These are phyloP conservation scores for Saccharomyces hybrid DNA, from an alignment of 1,139 yeast species.

Conservation along the genomic window DNA sequence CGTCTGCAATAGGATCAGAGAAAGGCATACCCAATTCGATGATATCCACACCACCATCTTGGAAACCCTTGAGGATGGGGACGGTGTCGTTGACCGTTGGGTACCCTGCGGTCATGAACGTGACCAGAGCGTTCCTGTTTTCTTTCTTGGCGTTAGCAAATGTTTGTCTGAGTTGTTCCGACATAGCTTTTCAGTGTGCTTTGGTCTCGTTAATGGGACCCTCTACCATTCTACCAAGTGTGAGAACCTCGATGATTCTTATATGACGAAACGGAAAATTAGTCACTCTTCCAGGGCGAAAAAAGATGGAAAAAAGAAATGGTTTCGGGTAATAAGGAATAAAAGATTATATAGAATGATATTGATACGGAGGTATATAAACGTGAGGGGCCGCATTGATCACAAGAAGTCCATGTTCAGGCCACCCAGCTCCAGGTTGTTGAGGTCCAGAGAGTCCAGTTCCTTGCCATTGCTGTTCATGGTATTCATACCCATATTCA, in stretches of 20 bases:
- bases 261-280: not conserved
- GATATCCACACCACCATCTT: constrained; percentile 90
- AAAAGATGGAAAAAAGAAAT: not conserved
- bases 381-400: not conserved
- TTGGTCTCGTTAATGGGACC: not conserved
- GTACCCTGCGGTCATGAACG: constrained; percentile 90
- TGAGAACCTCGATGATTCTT: not conserved
- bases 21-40: constrained; percentile 95
- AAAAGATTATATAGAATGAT: constrained; percentile 1
- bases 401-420: constrained; percentile 28
- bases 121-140: constrained; percentile 79
- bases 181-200: constrained; percentile 37
- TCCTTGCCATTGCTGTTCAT: constrained; percentile 14
- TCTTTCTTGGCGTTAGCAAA: constrained; percentile 64
- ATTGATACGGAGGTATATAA: not conserved
- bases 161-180: constrained; percentile 59
- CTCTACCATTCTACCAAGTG: not conserved
- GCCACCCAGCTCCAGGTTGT: constrained; percentile 23
- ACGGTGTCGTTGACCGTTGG: constrained; percentile 85
- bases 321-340: not conserved
- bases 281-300: not conserved
- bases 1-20: constrained; percentile 97
- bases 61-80: constrained; percentile 78
- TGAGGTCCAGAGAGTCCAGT: constrained; percentile 25
- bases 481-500: constrained; percentile 5